Conservation (phyloP, 1,284 basidiomycete genomes). For the Athelia psychrophila region DNA sequence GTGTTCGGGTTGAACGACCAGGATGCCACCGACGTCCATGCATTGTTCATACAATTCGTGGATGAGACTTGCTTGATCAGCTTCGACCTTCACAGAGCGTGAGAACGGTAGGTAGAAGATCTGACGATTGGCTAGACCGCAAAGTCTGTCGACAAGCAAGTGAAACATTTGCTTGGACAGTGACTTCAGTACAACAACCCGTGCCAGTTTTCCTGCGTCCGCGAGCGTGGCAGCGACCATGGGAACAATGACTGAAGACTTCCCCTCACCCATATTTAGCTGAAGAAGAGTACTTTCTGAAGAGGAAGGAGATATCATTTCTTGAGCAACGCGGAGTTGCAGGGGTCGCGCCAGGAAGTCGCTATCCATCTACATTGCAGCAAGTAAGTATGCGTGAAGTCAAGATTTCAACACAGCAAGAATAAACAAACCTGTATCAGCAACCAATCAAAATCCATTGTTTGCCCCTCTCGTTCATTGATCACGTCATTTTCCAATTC, state of each 20-base stretch:
- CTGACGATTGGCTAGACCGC: constrained; percentile 41
- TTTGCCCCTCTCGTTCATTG: not conserved
- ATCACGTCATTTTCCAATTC: not conserved
- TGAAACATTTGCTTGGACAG: constrained; percentile 45
- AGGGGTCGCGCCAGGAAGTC: constrained; percentile 38
- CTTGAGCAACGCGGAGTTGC: constrained; percentile 36
- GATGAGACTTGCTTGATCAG: constrained; percentile 17
- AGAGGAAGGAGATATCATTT: constrained; percentile 47
- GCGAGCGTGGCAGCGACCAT: constrained; percentile 38
- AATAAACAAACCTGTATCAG: not conserved
- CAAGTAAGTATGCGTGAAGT: not conserved
- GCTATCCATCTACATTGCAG: constrained; percentile 34
- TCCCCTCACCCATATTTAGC: constrained; percentile 61
- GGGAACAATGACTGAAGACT: constrained; percentile 52
- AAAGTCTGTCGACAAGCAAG: constrained; percentile 39
- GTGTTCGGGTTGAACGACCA: constrained; percentile 52
- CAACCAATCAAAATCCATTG: not conserved
- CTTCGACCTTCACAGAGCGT: constrained; percentile 28
- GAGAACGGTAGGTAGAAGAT: constrained; percentile 50
- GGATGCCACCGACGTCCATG: constrained; percentile 34
- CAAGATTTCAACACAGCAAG: not conserved
- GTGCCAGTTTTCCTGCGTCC: constrained; percentile 37
- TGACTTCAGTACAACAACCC: constrained; percentile 47
- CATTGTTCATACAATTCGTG: constrained; percentile 35
- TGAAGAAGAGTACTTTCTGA: constrained; percentile 40